Evolutionary conservation across 371 early-diverging fungal genomes (phyloP), one percentile per base, ranked within the genome.

Genomic region (Coemansia sp.): DNA sequence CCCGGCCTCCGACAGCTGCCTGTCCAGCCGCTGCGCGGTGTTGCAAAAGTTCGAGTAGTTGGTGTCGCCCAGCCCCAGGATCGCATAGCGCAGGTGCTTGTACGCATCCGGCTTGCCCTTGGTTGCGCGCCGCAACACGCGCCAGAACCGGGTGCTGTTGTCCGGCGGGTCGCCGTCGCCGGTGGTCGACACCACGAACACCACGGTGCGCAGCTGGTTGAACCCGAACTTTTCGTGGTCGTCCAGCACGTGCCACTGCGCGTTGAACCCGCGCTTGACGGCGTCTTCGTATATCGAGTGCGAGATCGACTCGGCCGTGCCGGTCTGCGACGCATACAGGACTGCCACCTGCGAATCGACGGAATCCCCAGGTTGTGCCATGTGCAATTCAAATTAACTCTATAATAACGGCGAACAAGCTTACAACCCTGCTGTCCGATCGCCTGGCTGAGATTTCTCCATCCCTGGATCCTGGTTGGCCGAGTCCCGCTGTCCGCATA

Each of bases 91-190:
- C 51, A 80, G 45, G 26, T 70, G 59, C 20, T 55, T 7, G 45
- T 70, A 76, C 9, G 74, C 68, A 3, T 5, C 1, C 2, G 14
- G 3, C 38, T 54, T 35, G 39, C 48, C 53, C 4, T 53, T 38
- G 10, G 69, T 57, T 1, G 68, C 58, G 45, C 65, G 67, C 43
- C 92, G 86, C 50, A 95, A 65, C 59, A 84, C 89, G 6, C 91
- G 81, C 89, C 90, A 93, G 78, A 93, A 95, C 70, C 92, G 90
- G 26, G 86, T 81, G 0, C 93, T 82, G 79, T 95, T 94, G 70
- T 94, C 94, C 4, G 97, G 97, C 38, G 95, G 89, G 69, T 96
- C 97, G 20, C 97, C 97, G 75, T 96, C 95, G 14, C 96, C 97
- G 0, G 95, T 94, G n/a, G 92, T 94, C 8, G 95, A 93, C 40